These are phyloP conservation scores for Thielaviopsis ethacetica DNA, from an alignment of 2,329 filamentous ascomycete genomes.

Conservation along the genomic window DNA sequence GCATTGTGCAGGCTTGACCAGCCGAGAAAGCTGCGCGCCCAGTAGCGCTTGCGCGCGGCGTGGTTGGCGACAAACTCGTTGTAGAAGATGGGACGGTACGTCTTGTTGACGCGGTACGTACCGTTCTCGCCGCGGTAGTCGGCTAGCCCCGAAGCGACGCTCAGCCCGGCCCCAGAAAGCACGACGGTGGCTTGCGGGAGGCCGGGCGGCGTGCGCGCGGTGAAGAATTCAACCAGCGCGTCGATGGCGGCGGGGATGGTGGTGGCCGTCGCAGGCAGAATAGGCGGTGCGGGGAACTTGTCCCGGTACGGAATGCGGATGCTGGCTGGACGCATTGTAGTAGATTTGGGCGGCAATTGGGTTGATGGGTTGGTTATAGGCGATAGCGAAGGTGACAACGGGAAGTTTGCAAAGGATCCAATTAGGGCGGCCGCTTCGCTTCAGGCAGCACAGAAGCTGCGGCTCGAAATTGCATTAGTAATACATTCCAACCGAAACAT, in stretches of 20 bases:
- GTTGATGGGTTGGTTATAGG: background rate
- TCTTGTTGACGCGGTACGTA: constrained; percentile 83
- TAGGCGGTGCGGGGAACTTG: constrained; percentile 56
- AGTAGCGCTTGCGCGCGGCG: constrained; percentile 80
- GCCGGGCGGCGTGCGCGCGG: constrained; percentile 35
- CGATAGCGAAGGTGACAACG: background rate
- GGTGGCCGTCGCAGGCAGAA: constrained; percentile 56
- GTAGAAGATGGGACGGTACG: constrained; percentile 82
- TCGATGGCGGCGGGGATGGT: constrained; percentile 57
- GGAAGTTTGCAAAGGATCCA: no score
- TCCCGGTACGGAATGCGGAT: constrained; percentile 87
- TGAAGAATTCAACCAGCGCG: constrained; percentile 63
- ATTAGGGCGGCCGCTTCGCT: no score
- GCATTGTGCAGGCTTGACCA: constrained; percentile 72
- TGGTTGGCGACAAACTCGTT: constrained; percentile 74
- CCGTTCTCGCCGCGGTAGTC: constrained; percentile 85
- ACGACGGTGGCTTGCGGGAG: constrained; percentile 28
- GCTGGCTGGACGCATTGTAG: constrained; percentile 49
- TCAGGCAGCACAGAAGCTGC: no score
- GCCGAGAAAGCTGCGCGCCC: constrained; percentile 86
- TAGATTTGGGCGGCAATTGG: background rate
- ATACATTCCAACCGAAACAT: no score
- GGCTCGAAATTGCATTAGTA: no score
- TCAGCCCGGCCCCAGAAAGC: constrained; percentile 74
- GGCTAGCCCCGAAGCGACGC: constrained; percentile 78